Evolutionary conservation across 2,329 filamentous ascomycete species (phyloP).

Genomic region (Xylariaceae sp.): DNA sequence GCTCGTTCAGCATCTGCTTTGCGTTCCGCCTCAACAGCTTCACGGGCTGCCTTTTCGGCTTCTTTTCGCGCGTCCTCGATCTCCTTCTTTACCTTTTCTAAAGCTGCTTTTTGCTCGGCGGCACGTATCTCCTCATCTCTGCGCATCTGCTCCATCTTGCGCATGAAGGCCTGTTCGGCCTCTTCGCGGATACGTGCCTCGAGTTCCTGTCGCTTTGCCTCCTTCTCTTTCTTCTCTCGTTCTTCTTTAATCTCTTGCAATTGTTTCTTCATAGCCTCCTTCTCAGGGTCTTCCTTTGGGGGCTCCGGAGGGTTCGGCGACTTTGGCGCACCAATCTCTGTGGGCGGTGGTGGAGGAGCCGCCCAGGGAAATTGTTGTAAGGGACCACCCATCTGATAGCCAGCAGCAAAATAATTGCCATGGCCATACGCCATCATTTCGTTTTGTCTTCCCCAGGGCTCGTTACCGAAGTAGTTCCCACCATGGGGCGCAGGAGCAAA

Average conservation of each 20-base stretch:
- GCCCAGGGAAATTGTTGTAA: constrained; percentile 46
- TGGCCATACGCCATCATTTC: constrained; percentile 37
- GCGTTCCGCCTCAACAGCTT: constrained; percentile 35
- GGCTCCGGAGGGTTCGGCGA: constrained; percentile 24
- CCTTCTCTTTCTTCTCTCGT: constrained; percentile 42
- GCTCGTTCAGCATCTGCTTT: constrained; percentile 39
- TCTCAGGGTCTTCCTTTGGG: constrained; percentile 46
- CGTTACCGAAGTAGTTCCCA: constrained; percentile 41
- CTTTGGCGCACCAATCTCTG: constrained; percentile 25
- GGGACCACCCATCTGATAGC: constrained; percentile 38
- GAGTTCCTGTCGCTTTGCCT: constrained; percentile 40
- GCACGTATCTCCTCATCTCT: constrained; percentile 33
- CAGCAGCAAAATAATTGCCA: constrained; percentile 35
- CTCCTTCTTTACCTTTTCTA: constrained; percentile 43
- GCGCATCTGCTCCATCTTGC: constrained; percentile 39
- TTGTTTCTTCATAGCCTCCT: constrained; percentile 56
- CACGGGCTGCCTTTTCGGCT: constrained; percentile 40
- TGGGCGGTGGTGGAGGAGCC: constrained; percentile 35
- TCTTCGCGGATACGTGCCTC: constrained; percentile 43
- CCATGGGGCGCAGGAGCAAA: constrained; percentile 30
- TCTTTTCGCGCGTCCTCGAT: constrained; percentile 44
- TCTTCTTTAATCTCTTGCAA: constrained; percentile 47
- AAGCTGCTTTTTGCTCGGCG: constrained; percentile 34
- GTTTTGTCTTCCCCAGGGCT: constrained; percentile 26
- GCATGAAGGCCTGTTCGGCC: constrained; percentile 41